A percentile compares a stretch with the other conserved stretches of the same genome.
phyloP scores from a whole-genome alignment of 495 filamentous ascomycete species.

The Aspergillus panamensis region DNA sequence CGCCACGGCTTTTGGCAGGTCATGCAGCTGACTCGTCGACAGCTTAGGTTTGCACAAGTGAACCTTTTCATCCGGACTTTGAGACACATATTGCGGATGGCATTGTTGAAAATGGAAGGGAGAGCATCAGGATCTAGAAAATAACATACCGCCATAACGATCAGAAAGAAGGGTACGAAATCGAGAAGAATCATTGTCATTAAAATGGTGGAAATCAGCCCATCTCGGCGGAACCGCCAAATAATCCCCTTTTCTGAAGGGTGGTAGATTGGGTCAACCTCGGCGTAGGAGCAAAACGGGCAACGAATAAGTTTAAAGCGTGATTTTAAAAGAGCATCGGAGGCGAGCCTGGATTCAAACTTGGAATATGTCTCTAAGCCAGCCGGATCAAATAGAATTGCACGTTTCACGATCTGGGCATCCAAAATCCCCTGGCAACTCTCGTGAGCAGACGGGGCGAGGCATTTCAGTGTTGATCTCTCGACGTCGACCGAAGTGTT shows the following conservation, averaged over 20 bases:
- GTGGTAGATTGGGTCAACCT: constrained; percentile 75
- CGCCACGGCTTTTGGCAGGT: constrained; percentile 63
- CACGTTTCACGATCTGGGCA: constrained; percentile 61
- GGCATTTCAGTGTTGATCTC: constrained; percentile 70
- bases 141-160: constrained; percentile 47
- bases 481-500: constrained; percentile 68
- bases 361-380: constrained; percentile 66
- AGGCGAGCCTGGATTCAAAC: constrained; percentile 72
- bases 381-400: constrained; percentile 62
- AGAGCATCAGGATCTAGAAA: constrained; percentile 39
- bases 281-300: constrained; percentile 88
- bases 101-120: constrained; percentile 42
- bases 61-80: constrained; percentile 67
- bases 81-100: constrained; percentile 61
- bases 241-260: constrained; percentile 40
- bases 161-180: constrained; percentile 50
- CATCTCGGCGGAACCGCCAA: constrained; percentile 53
- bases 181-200: constrained; percentile 39
- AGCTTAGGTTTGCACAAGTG: constrained; percentile 63
- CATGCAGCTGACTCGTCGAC: constrained; percentile 71
- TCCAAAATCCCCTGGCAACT: constrained; percentile 72
- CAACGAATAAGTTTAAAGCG: constrained; percentile 75
- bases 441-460: constrained; percentile 62
- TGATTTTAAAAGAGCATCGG: constrained; percentile 66
- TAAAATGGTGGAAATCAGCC: constrained; percentile 34